Conservation (phyloP, 345 rosid species). For the Rubroshorea leprosula region DNA sequence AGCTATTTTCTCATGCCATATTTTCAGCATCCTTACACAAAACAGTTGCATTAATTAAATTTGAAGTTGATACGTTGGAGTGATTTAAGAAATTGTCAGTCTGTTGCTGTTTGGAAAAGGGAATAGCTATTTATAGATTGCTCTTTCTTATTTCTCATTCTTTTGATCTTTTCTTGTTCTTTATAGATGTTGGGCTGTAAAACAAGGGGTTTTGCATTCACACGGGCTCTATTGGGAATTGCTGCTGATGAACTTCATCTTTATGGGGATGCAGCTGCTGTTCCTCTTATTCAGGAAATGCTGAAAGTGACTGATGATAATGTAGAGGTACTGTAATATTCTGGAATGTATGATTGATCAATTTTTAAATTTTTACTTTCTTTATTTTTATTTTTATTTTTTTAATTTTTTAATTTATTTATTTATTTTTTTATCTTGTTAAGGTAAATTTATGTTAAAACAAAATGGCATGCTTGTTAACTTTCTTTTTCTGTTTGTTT, state of each 20-base stretch:
- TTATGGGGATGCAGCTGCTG: constrained; percentile 90
- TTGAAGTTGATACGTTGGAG: neutral
- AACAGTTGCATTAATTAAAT: neutral
- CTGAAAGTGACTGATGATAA: constrained; percentile 73
- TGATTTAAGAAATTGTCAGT: neutral
- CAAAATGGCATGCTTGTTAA: neutral
- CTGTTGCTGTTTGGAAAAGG: neutral
- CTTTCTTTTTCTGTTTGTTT: neutral
- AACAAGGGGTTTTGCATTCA: constrained; percentile 83
- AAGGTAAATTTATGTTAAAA: no score
- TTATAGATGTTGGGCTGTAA: constrained; percentile 77
- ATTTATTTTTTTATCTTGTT: no score
- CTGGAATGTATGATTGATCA: neutral
- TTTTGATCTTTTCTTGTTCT: neutral
- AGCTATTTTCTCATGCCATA: neutral
- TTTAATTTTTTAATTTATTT: no score
- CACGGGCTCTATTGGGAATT: constrained; percentile 85
- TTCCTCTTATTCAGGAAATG: constrained; percentile 75
- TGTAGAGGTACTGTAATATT: constrained; percentile 47
- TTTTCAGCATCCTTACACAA: neutral
- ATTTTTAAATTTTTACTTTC: no score
- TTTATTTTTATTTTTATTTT: no score
- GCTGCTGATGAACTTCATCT: constrained; percentile 86
- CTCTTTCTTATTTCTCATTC: neutral
- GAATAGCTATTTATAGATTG: neutral